Evolutionary conservation across 2,329 filamentous ascomycete genomes (phyloP).

Genomic region (Claviceps humidiphila): DNA sequence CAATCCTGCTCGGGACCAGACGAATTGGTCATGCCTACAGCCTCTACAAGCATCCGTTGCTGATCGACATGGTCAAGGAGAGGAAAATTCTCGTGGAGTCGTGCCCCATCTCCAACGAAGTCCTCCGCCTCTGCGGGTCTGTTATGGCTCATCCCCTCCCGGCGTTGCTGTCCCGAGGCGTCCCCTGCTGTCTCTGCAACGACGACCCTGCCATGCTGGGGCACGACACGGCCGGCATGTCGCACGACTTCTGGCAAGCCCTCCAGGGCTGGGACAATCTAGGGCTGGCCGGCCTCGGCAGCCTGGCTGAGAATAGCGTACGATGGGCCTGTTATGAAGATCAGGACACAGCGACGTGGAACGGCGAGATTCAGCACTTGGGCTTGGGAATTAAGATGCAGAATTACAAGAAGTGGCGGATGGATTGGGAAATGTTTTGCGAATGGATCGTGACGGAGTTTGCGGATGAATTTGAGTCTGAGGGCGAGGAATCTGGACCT

Average conservation of each 20-base stretch:
- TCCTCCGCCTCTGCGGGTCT: slow-evolving; percentile 63
- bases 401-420: slow-evolving; percentile 63
- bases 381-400: slow-evolving; percentile 59
- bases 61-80: slow-evolving; percentile 80
- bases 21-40: slow-evolving; percentile 85
- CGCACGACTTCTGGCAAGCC: slow-evolving; percentile 85
- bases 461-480: slow-evolving; percentile 43
- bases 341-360: slow-evolving; percentile 56
- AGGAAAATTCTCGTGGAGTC: slow-evolving; percentile 79
- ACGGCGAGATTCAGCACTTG: slow-evolving; percentile 54
- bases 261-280: slow-evolving; percentile 87
- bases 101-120: slow-evolving; percentile 84
- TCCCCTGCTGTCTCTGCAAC: slow-evolving; percentile 73
- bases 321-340: slow-evolving; percentile 85
- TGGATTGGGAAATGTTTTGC: slow-evolving; percentile 81
- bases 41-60: slow-evolving; percentile 79
- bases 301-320: slow-evolving; percentile 83
- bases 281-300: slow-evolving; percentile 72
- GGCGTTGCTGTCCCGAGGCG: slow-evolving; percentile 70
- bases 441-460: slow-evolving; percentile 79
- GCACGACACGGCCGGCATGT: slow-evolving; percentile 69
- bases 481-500: slow-evolving; percentile 5
- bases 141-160: slow-evolving; percentile 72
- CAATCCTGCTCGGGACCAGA: slow-evolving; percentile 71
- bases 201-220: slow-evolving; percentile 85